phyloP scores from a whole-genome alignment of 805 yeast species.

The Ogataea salicorniae region DNA sequence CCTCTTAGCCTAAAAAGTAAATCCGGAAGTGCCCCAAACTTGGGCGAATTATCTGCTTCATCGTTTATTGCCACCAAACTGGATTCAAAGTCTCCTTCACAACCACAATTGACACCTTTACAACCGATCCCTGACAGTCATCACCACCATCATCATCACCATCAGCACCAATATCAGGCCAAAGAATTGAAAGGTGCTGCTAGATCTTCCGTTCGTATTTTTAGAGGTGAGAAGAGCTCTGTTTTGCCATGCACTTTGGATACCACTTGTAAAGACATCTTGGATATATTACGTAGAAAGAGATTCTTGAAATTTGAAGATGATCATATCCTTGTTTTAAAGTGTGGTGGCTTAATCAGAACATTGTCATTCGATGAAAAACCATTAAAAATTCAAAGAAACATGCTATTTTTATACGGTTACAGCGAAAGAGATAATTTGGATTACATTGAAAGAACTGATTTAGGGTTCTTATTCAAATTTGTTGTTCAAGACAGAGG shows the following conservation, averaged over 20 bases:
- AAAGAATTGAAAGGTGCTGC: slow-evolving; percentile 29
- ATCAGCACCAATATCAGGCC: slow-evolving; percentile 11
- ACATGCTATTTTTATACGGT: slow-evolving; percentile 69
- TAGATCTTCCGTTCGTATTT: slow-evolving; percentile 53
- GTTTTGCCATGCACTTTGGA: slow-evolving; percentile 76
- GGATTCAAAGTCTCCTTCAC: background rate
- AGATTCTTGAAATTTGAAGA: slow-evolving; percentile 66
- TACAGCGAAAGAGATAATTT: slow-evolving; percentile 72
- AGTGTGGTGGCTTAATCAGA: slow-evolving; percentile 72
- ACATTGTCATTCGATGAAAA: slow-evolving; percentile 65
- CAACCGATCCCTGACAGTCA: slow-evolving; percentile 9
- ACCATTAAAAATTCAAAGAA: slow-evolving; percentile 74
- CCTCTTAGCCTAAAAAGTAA: background rate
- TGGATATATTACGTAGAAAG: slow-evolving; percentile 68
- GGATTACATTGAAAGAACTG: slow-evolving; percentile 77
- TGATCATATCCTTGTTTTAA: slow-evolving; percentile 69
- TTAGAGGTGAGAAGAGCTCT: slow-evolving; percentile 74
- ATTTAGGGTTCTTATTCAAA: slow-evolving; percentile 74
- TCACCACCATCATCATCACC: slow-evolving; percentile 16
- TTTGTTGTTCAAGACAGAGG: slow-evolving; percentile 73
- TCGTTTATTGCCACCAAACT: background rate
- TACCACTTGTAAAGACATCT: slow-evolving; percentile 69
- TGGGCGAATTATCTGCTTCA: background rate
- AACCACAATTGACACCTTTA: slow-evolving; percentile 4
- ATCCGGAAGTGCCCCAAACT: background rate